Conservation (phyloP, 352 stramenopile species). For the Pythium coloratum region DNA sequence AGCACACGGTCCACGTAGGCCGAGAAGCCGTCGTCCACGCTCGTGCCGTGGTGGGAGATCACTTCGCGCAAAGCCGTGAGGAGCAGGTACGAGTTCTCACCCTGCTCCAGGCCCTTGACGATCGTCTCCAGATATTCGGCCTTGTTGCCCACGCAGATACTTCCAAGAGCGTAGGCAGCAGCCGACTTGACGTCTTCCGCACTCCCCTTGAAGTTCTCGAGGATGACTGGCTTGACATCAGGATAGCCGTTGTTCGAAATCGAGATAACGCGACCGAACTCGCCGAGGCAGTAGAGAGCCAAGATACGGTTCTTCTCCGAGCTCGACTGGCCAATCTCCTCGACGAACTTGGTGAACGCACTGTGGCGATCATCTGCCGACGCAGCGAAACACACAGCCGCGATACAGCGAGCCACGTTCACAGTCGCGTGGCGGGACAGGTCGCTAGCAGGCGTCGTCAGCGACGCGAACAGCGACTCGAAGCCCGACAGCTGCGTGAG, state of each 20-base stretch:
- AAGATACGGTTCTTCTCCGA: conserved; percentile 85
- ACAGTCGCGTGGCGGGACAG: conserved; percentile 91
- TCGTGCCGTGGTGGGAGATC: conserved; percentile 85
- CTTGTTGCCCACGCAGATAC: conserved; percentile 94
- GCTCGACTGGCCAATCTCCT: conserved; percentile 52
- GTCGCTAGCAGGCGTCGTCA: conserved; percentile 65
- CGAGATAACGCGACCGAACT: conserved; percentile 93
- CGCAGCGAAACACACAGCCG: conserved; percentile 74
- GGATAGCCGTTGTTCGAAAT: conserved; percentile 61
- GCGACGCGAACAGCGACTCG: conserved; percentile 75
- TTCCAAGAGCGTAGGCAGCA: conserved; percentile 95
- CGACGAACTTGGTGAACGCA: conserved; percentile 76
- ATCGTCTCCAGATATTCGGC: conserved; percentile 89
- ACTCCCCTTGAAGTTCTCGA: conserved; percentile 84
- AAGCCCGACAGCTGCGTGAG: conserved; percentile 80
- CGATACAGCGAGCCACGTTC: conserved; percentile 94
- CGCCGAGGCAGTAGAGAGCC: conserved; percentile 93
- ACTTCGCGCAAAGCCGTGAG: conserved; percentile 96
- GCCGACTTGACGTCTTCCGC: conserved; percentile 96
- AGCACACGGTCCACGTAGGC: conserved; percentile 89
- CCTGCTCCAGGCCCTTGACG: conserved; percentile 90
- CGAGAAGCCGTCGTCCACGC: conserved; percentile 70
- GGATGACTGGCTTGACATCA: conserved; percentile 90
- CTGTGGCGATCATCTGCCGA: conserved; percentile 55
- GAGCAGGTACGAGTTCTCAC: conserved; percentile 95